phyloP scores from a whole-genome alignment of 495 filamentous ascomycete genomes.

The Bacidia gigantensis region DNA sequence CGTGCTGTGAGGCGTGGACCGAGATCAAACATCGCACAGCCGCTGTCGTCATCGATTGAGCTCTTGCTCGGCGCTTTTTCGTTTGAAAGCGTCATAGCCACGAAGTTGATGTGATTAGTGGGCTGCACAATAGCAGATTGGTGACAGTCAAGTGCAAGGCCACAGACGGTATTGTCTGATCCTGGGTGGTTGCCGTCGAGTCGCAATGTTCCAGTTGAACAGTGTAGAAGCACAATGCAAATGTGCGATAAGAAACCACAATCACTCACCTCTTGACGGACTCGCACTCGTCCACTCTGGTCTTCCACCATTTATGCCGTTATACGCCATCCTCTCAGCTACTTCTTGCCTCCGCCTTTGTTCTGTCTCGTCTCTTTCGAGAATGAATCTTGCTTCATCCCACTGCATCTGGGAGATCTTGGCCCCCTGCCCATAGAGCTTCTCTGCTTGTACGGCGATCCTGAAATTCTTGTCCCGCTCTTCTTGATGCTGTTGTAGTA shows the following conservation, averaged over 20 bases:
- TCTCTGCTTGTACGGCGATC: background rate
- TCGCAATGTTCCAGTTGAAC: background rate
- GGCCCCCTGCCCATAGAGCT: background rate
- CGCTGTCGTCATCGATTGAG: background rate
- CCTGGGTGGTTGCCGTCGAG: slow-evolving; percentile 1
- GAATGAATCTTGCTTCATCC: background rate
- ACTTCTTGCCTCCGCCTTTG: background rate
- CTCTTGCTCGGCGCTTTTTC: background rate
- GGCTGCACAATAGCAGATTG: no score
- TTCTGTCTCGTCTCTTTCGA: background rate
- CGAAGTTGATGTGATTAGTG: no score
- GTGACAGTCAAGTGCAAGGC: no score
- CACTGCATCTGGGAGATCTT: slow-evolving; percentile 2
- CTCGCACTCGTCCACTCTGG: background rate
- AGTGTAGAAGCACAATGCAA: background rate
- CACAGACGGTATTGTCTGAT: no score
- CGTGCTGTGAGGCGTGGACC: no score
- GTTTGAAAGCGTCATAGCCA: no score
- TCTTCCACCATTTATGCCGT: background rate
- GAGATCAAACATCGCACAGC: no score
- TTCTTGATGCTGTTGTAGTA: background rate
- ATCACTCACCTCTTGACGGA: background rate
- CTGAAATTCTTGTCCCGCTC: background rate
- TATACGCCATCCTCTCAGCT: background rate
- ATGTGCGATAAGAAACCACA: background rate